Evolutionary conservation across 106 monocot species (phyloP).

Genomic region (Vanilla planifolia): DNA sequence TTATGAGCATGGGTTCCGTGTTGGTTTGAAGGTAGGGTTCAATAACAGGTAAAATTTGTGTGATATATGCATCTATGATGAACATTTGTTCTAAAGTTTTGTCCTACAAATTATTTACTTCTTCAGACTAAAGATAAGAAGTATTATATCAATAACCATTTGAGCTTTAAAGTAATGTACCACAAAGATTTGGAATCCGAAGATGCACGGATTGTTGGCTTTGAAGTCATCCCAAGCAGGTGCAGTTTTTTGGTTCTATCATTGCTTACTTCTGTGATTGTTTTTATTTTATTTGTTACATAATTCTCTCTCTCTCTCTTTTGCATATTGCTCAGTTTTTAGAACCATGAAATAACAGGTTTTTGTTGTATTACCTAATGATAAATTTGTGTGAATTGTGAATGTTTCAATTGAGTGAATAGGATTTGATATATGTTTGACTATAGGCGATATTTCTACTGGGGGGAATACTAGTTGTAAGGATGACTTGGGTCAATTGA

Average conservation of each 20-base stretch:
- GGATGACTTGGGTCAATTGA: too few species aligned
- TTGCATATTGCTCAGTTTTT: background rate
- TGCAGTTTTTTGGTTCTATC: constrained; percentile 1
- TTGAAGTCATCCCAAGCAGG: constrained; percentile 67
- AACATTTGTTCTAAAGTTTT: background rate
- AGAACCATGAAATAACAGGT: background rate
- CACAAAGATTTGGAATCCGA: constrained; percentile 45
- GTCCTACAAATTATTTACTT: background rate
- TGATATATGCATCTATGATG: background rate
- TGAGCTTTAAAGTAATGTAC: constrained; percentile 63
- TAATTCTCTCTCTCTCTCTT: too few species aligned
- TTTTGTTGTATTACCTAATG: background rate
- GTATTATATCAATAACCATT: constrained; percentile 58
- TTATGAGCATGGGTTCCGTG: constrained; percentile 51
- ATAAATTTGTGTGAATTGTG: background rate
- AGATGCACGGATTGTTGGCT: constrained; percentile 64
- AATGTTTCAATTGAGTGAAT: background rate
- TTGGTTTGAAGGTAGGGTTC: background rate
- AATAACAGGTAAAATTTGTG: background rate
- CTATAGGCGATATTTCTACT: too few species aligned
- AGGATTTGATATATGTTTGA: background rate
- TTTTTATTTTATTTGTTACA: too few species aligned
- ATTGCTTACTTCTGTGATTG: too few species aligned
- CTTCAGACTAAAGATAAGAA: constrained; percentile 38
- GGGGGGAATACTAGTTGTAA: too few species aligned